Conservation (phyloP, 1,284 basidiomycete genomes). For the Cutaneotrichosporon cutaneum region DNA sequence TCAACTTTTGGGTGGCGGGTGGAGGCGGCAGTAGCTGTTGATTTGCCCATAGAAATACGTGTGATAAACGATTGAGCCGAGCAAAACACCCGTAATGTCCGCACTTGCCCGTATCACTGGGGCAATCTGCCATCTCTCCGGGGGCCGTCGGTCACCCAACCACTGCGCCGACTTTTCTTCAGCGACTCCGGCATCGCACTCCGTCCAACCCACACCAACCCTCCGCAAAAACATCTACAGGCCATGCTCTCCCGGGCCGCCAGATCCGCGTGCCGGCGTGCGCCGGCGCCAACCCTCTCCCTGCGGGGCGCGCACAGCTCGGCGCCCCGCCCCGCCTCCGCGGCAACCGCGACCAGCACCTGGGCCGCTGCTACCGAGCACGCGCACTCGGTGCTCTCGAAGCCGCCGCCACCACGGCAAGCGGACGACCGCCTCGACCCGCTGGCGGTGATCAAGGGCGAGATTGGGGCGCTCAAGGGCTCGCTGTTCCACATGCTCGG, state of each 20-base stretch:
- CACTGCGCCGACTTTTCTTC: constrained; percentile 7
- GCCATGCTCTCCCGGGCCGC: constrained; percentile 13
- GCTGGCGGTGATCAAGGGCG: constrained; percentile 60
- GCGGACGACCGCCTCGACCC: constrained; percentile 34
- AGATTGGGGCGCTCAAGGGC: constrained; percentile 72
- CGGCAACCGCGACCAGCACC: constrained; percentile 11
- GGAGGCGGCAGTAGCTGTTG: neutral
- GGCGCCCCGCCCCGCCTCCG: constrained; percentile 13
- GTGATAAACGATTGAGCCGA: neutral
- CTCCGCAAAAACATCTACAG: neutral
- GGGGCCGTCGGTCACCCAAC: neutral
- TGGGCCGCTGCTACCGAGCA: constrained; percentile 51
- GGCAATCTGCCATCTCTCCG: neutral
- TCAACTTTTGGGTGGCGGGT: constrained; percentile 25
- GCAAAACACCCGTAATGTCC: neutral
- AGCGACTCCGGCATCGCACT: neutral
- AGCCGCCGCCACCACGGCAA: constrained; percentile 24
- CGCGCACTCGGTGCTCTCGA: constrained; percentile 42
- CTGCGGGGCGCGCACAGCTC: constrained; percentile 19
- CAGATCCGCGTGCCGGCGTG: constrained; percentile 6
- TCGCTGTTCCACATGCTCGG: constrained; percentile 79
- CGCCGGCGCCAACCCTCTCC: neutral
- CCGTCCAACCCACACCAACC: neutral
- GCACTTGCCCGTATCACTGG: constrained; percentile 2
- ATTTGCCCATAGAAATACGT: neutral